Conservation (phyloP, 2,329 filamentous ascomycete genomes). For the Arthrocladium fulminans region DNA sequence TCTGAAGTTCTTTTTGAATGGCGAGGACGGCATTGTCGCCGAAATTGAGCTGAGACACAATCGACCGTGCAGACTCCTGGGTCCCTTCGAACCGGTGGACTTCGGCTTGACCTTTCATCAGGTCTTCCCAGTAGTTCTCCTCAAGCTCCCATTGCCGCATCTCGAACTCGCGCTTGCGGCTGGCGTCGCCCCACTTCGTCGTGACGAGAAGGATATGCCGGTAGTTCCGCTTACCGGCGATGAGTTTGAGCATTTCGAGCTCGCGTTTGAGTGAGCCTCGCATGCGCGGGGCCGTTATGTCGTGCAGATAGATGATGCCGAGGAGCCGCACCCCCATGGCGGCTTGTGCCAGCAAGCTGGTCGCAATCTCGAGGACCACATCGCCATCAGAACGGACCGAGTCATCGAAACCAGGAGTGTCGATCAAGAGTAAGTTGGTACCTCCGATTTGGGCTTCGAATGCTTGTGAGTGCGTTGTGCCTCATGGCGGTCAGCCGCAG, state of each 20-base stretch:
- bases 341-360: slow-evolving; percentile 23
- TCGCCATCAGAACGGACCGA: slow-evolving; percentile 24
- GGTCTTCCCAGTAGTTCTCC: slow-evolving; percentile 15
- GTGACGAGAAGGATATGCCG: slow-evolving; percentile 23
- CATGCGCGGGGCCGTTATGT: slow-evolving; percentile 25
- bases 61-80: slow-evolving; percentile 11
- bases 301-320: slow-evolving; percentile 30
- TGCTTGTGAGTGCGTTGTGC: slow-evolving; percentile 8
- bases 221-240: slow-evolving; percentile 22
- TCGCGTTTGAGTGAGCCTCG: slow-evolving; percentile 17
- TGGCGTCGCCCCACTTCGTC: slow-evolving; percentile 19
- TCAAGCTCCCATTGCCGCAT: slow-evolving; percentile 12
- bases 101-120: slow-evolving; percentile 12
- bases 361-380: slow-evolving; percentile 26
- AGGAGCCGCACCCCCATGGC: slow-evolving; percentile 20
- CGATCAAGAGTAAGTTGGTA: slow-evolving; percentile 24
- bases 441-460: slow-evolving; percentile 13
- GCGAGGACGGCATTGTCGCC: slow-evolving; percentile 8
- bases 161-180: slow-evolving; percentile 11
- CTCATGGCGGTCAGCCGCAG: slow-evolving; percentile 11
- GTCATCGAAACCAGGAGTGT: slow-evolving; percentile 31
- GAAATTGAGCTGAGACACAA: slow-evolving; percentile 12
- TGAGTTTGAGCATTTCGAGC: slow-evolving; percentile 23
- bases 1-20: neutral
- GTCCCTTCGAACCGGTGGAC: slow-evolving; percentile 11